Base-by-base conservation (phyloP, 2,329 filamentous ascomycete species). In the Exophiala sideris region DNA sequence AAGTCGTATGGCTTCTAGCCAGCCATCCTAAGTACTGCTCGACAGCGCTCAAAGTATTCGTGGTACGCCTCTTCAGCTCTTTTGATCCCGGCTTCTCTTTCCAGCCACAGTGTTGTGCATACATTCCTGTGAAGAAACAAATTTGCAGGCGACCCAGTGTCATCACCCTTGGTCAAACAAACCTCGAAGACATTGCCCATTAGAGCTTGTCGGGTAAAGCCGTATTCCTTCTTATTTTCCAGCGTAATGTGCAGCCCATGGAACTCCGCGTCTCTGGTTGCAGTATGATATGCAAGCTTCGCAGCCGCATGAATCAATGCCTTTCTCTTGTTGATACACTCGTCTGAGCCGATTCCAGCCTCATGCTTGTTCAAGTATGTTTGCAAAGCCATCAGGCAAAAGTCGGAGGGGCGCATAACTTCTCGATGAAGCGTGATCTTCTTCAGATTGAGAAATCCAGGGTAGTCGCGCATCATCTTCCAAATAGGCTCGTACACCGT, bases 361-460 rank as follows among this genome's bases (percentile, higher is more conserved):
- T 14, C n/a, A 12, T 52, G 48, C 4, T 35, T 33, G 32, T 41
- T 35, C 18, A 45, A 29, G 16, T 45, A 34, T 12, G 12, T 44
- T 24, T 52, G 52, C 12, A 52, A 36, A 5, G 11, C 29, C 33
- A 41, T 10, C 20, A 56, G 20, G 34, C 53, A 45, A 10, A 49
- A 11, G 18, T 50, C 18, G 34, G 14, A 29, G n/a, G 48, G 45
- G 24, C 56, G 56, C 20, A 44, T 4, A 11, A 56, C 52, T 42
- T 59, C 52, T n/a, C 50, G 50, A 16, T 52, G 52, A 39, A 59
- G 39, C 18, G 48, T 56, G 46, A 59, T 29, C 10, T 48, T 56
- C 9, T 36, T 29, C 4, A 56, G 40, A 16, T 14, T 40, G 20
- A 59, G 45, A 29, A 58, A 58, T 24, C 44, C 56, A 4, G 56